phyloP scores from a whole-genome alignment of 176 grass and related monocot species.

The Cenchrus purpureus region DNA sequence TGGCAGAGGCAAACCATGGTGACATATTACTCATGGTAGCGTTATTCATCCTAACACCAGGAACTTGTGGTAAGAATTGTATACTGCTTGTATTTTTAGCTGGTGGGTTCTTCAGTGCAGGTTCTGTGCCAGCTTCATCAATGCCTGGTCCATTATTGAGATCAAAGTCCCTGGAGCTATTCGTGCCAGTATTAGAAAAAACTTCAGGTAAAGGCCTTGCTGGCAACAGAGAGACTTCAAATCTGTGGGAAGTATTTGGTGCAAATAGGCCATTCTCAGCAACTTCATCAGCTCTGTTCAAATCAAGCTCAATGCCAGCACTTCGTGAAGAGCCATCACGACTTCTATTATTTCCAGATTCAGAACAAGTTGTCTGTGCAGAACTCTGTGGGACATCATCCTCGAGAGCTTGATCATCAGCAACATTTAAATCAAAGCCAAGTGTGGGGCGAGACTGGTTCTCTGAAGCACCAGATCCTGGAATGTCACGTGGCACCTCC shows the following conservation, averaged over 20 bases:
- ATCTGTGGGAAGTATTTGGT: slow-evolving; percentile 35
- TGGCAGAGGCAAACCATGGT: slow-evolving; percentile 60
- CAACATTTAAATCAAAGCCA: slow-evolving; percentile 85
- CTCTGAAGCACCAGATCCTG: slow-evolving; percentile 43
- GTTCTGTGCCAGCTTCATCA: slow-evolving; percentile 68
- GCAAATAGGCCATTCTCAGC: slow-evolving; percentile 58
- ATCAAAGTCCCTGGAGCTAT: slow-evolving; percentile 71
- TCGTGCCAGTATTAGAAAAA: slow-evolving; percentile 40
- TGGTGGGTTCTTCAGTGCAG: slow-evolving; percentile 49
- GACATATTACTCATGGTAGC: slow-evolving; percentile 57
- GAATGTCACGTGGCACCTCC: slow-evolving; percentile 56
- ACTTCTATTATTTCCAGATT: slow-evolving; percentile 43
- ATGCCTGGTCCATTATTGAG: slow-evolving; percentile 77
- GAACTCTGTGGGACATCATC: slow-evolving; percentile 54
- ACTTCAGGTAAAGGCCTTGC: slow-evolving; percentile 44
- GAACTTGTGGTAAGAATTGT: slow-evolving; percentile 62
- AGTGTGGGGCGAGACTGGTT: slow-evolving; percentile 54
- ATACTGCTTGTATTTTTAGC: slow-evolving; percentile 43
- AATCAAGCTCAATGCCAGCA: slow-evolving; percentile 73
- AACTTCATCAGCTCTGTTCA: slow-evolving; percentile 67
- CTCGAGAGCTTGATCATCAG: slow-evolving; percentile 68
- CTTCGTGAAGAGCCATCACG: slow-evolving; percentile 32
- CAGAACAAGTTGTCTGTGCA: slow-evolving; percentile 60
- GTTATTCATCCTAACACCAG: slow-evolving; percentile 61
- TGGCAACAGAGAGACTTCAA: slow-evolving; percentile 57